A percentile compares a stretch with the other conserved stretches of the same genome.
These are phyloP conservation scores for Sphagnum magellanicum DNA, from an alignment of 228 moss, liverwort and hornwort genomes.

Conservation along the genomic window DNA sequence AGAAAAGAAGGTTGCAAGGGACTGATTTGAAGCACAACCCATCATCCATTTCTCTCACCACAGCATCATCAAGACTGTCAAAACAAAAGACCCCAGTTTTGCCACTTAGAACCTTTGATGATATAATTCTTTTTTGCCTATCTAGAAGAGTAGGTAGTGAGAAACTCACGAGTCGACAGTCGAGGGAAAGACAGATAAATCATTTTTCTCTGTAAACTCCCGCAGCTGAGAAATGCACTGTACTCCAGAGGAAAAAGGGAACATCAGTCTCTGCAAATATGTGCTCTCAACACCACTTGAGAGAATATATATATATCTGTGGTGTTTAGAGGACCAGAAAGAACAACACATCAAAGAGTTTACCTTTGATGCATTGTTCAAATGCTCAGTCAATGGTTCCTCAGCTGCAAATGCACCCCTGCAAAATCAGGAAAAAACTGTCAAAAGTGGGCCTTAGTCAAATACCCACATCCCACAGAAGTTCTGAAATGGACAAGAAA, in stretches of 20 bases:
- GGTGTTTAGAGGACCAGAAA: not conserved
- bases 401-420: constrained; percentile 63
- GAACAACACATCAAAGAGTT: not conserved
- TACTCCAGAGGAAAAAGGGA: constrained; percentile 18
- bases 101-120: too few relatives aligned
- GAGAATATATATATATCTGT: too few relatives aligned
- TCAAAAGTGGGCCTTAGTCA: not conserved
- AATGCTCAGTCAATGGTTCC: constrained; percentile 38
- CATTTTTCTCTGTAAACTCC: constrained; percentile 67
- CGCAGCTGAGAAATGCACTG: constrained; percentile 61
- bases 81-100: too few relatives aligned
- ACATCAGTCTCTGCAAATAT: too few relatives aligned
- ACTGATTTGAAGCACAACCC: too few relatives aligned
- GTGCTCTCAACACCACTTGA: too few relatives aligned
- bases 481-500: too few relatives aligned
- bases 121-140: too few relatives aligned
- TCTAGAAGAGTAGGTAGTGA: not conserved
- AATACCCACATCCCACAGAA: too few relatives aligned
- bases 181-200: constrained; percentile 50
- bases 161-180: constrained; percentile 50
- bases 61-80: too few relatives aligned
- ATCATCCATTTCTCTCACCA: too few relatives aligned
- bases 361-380: constrained; percentile 59
- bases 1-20: too few relatives aligned
- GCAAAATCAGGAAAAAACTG: constrained; percentile 8